Percentiles rank a stretch among this genome's conserved stretches.
These are phyloP conservation scores for Aspergillus sp. DNA, from an alignment of 2,329 filamentous ascomycete genomes.

Conservation along the genomic window DNA sequence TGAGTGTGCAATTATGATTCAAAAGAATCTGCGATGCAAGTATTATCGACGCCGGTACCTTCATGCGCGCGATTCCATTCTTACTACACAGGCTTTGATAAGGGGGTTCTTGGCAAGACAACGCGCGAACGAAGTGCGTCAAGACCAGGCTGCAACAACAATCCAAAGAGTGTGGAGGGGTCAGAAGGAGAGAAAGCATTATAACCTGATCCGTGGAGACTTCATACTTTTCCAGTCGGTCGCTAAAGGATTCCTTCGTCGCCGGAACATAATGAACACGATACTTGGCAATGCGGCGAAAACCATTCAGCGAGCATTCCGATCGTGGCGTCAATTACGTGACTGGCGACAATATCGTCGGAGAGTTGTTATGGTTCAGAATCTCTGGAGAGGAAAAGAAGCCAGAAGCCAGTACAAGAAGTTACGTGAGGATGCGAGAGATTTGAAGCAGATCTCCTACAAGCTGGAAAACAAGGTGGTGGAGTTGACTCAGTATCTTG, in stretches of 20 bases:
- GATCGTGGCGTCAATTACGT: conserved; percentile 68
- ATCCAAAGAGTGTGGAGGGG: conserved; percentile 96
- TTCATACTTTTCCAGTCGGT: conserved; percentile 82
- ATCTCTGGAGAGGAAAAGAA: conserved; percentile 77
- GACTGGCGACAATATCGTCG: conserved; percentile 82
- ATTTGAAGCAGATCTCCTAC: conserved; percentile 99
- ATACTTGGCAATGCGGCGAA: conserved; percentile 85
- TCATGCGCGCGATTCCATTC: conserved; percentile 73
- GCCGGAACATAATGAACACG: conserved; percentile 89
- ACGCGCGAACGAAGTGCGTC: conserved; percentile 71
- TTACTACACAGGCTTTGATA: conserved; percentile 69
- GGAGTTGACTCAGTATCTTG: conserved; percentile 88
- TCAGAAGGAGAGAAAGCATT: conserved; percentile 78
- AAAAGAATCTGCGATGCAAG: conserved; percentile 94
- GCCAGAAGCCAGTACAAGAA: conserved; percentile 83
- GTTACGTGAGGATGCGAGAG: conserved; percentile 87
- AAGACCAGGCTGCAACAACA: conserved; percentile 78
- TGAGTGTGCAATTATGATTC: conserved; percentile 92
- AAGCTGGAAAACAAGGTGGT: conserved; percentile 99
- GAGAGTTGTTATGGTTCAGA: conserved; percentile 86
- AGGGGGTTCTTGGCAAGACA: conserved; percentile 73
- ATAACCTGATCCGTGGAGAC: conserved; percentile 70
- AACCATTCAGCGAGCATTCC: conserved; percentile 86
- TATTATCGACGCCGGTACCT: conserved; percentile 91
- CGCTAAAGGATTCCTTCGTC: conserved; percentile 84